These are phyloP conservation scores for Auriscalpium vulgare DNA, from an alignment of 768 basidiomycete genomes.

Conservation along the genomic window DNA sequence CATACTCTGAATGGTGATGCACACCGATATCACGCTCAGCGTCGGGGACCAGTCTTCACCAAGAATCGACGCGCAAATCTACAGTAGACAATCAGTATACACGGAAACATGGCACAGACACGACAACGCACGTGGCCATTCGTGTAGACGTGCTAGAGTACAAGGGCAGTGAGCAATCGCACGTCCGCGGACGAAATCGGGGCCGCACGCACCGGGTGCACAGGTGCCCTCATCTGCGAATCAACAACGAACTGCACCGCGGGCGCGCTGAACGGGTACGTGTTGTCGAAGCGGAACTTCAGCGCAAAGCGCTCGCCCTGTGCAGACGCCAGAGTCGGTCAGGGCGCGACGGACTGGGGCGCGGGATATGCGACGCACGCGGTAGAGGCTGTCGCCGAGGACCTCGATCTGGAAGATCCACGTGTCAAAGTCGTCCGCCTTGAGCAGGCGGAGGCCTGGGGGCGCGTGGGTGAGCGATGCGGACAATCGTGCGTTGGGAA, in stretches of 20 bases:
- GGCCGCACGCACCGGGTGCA: constrained; percentile 60
- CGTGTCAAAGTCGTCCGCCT: constrained; percentile 68
- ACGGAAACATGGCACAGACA: constrained; percentile 5
- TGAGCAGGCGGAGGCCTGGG: constrained; percentile 65
- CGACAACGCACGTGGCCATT: constrained; percentile 64
- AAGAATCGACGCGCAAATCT: constrained; percentile 89
- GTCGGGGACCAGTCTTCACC: constrained; percentile 89
- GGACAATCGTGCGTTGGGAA: not conserved
- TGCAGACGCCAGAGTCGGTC: not conserved
- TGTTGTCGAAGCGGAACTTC: constrained; percentile 73
- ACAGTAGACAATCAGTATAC: not conserved
- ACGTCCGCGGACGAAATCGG: not conserved
- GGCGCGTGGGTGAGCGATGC: not conserved
- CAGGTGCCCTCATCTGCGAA: constrained; percentile 54
- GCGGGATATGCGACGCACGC: constrained; percentile 34
- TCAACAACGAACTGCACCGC: constrained; percentile 80
- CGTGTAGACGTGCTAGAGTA: constrained; percentile 71
- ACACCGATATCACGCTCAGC: constrained; percentile 73
- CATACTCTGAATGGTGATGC: constrained; percentile 87
- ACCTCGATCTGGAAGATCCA: constrained; percentile 80
- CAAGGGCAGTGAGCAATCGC: constrained; percentile 9
- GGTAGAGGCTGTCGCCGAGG: constrained; percentile 75
- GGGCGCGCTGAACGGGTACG: constrained; percentile 83
- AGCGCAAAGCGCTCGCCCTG: constrained; percentile 73
- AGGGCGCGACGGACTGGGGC: not conserved